A percentile compares a stretch with the other conserved stretches of the same genome.
These are phyloP conservation scores for Fraxinus angustifolia DNA, from an alignment of 305 asterid genomes.

Conservation along the genomic window DNA sequence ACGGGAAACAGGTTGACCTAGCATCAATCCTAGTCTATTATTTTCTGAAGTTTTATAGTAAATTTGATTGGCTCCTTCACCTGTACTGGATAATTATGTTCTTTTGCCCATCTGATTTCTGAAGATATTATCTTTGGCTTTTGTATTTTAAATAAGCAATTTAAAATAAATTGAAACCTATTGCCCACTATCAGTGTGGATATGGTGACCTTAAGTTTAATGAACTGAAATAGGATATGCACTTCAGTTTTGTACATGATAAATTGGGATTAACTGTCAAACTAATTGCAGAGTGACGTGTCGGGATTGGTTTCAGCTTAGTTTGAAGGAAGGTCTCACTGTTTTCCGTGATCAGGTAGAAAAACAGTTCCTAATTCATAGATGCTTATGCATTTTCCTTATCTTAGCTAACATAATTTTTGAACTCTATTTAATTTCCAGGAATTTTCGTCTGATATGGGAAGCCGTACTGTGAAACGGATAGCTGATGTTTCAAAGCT, in stretches of 20 bases:
- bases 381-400: background rate
- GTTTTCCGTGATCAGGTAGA: conserved; percentile 90
- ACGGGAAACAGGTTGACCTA: conserved; percentile 80
- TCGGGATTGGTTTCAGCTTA: conserved; percentile 98
- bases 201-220: background rate
- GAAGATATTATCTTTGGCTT: background rate
- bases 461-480: conserved; percentile 80
- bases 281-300: conserved; percentile 75
- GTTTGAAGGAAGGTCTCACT: conserved; percentile 93
- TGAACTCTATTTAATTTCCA: conserved; percentile 24
- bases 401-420: background rate
- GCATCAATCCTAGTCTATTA: conserved; percentile 1
- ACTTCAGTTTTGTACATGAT: background rate
- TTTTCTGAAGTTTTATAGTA: background rate
- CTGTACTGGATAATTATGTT: background rate
- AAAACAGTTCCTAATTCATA: background rate
- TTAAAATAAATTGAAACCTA: background rate
- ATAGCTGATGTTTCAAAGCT: conserved; percentile 78
- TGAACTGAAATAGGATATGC: background rate
- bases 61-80: conserved; percentile 1
- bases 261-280: conserved; percentile 20
- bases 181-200: background rate
- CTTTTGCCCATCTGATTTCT: background rate
- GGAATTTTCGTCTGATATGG: conserved; percentile 96
- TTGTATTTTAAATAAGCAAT: background rate